Evolutionary conservation across 805 yeast species (phyloP).

Genomic region (Yamadazyma takamatsuzukensis): DNA sequence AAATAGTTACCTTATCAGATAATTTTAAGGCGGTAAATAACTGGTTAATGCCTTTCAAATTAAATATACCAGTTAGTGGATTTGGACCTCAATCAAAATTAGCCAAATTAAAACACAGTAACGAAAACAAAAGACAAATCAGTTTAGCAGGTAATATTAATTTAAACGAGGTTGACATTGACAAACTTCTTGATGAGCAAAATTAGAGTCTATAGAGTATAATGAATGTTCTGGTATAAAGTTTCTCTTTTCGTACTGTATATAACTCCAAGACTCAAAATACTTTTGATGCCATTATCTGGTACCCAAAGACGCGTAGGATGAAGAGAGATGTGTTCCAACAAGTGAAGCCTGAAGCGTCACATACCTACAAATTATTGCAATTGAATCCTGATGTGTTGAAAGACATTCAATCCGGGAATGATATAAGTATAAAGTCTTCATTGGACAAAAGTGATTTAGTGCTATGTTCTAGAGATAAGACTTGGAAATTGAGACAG

Average conservation of each 20-base stretch:
- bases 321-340: background rate
- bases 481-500: slow-evolving; percentile 67
- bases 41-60: slow-evolving; percentile 68
- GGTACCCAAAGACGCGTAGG: background rate
- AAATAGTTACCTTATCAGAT: slow-evolving; percentile 60
- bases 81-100: slow-evolving; percentile 71
- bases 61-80: slow-evolving; percentile 68
- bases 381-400: slow-evolving; percentile 52
- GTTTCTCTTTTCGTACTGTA: too few species aligned
- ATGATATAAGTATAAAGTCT: slow-evolving; percentile 36
- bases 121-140: slow-evolving; percentile 45
- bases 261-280: slow-evolving; percentile 1
- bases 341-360: too few species aligned
- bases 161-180: slow-evolving; percentile 69
- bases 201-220: too few species aligned
- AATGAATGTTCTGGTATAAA: too few species aligned
- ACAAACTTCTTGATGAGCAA: slow-evolving; percentile 61
- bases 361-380: slow-evolving; percentile 44
- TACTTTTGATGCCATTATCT: background rate
- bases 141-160: slow-evolving; percentile 64
- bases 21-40: slow-evolving; percentile 55
- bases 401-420: slow-evolving; percentile 24
- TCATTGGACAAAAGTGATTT: slow-evolving; percentile 29
- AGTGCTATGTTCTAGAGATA: slow-evolving; percentile 55
- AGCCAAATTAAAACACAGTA: slow-evolving; percentile 56